Evolutionary conservation across 768 basidiomycete species (phyloP), one percentile per base, ranked within the genome.

Genomic region (Tylopilus intermedius): DNA sequence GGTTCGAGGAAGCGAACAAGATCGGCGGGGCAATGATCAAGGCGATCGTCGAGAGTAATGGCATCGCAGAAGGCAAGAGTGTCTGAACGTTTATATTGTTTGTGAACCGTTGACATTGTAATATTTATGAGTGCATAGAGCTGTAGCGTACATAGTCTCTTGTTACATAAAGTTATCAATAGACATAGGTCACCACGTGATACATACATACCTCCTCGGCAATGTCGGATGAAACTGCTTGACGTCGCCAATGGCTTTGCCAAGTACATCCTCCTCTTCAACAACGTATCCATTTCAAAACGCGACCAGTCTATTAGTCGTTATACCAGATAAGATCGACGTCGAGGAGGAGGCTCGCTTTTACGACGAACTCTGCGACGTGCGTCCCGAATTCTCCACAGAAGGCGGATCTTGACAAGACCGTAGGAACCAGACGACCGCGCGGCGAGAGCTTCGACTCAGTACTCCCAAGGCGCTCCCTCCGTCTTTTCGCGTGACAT

Each of bases 21-120:
- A 69, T 95, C 45, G 92, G 92, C 0, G 79, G 82, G 24, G 84
- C 86, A 70, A 97, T 95, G 94, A 88, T 95, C 64, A 88, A 86
- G 71, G 86, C 84, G 1, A 85, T 96, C 42, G 80, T 82, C 76
- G 82, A 87, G 60, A 83, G 78, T 24, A 63, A 50, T 22, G 6
- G 1, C 14, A 11, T 29, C 8, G 29, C 48, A 8, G 8, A 30
- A 8, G 30, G 7, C 11, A 14, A 13, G 33, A 11, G 33, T 14
- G 33, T 11, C 13, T 35, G 13, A 35, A 1, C 13, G 9, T 30
- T 30, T 30, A 30, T 30, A 7, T 4, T 30, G 29, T 29, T 29
- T 29, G 8, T 29, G 29, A 5, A 30, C 9, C 9, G 7, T 8
- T 30, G 9, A 30, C 9, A 6, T 30, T 30, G 9, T 30, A 30